Conservation (phyloP, 1,284 basidiomycete species). For the Sutorius eximius region DNA sequence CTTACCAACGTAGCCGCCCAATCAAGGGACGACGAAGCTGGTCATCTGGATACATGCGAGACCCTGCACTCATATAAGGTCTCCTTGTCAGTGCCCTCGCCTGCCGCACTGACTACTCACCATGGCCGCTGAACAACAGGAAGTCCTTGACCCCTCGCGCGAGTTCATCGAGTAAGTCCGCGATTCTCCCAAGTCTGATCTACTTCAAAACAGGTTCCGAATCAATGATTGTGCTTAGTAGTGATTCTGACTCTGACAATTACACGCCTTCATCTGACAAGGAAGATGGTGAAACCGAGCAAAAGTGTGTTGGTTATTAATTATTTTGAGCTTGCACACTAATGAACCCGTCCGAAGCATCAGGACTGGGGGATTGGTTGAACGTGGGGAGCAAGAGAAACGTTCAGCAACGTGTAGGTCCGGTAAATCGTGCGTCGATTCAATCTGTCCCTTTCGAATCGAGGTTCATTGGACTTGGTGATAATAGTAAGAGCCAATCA, state of each 20-base stretch:
- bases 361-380: neutral
- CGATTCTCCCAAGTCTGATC: neutral
- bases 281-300: neutral
- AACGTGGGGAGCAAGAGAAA: neutral
- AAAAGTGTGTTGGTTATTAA: neutral
- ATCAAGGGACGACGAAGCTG: neutral
- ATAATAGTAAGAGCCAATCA: neutral
- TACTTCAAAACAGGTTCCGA: neutral
- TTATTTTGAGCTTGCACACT: neutral
- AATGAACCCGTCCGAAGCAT: neutral
- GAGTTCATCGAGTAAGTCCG: neutral
- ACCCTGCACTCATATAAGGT: slow-evolving; percentile 16
- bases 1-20: slow-evolving; percentile 12
- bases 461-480: neutral
- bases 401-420: too few relatives aligned
- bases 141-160: too few relatives aligned
- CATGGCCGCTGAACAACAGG: neutral
- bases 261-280: neutral
- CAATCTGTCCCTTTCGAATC: too few relatives aligned
- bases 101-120: too few relatives aligned
- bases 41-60: neutral
- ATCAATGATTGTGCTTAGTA: neutral
- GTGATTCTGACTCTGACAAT: neutral
- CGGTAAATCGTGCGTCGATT: too few relatives aligned
- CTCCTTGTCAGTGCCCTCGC: neutral